phyloP scores from a whole-genome alignment of 2,329 filamentous ascomycete species.

The Aspergillus unguis region DNA sequence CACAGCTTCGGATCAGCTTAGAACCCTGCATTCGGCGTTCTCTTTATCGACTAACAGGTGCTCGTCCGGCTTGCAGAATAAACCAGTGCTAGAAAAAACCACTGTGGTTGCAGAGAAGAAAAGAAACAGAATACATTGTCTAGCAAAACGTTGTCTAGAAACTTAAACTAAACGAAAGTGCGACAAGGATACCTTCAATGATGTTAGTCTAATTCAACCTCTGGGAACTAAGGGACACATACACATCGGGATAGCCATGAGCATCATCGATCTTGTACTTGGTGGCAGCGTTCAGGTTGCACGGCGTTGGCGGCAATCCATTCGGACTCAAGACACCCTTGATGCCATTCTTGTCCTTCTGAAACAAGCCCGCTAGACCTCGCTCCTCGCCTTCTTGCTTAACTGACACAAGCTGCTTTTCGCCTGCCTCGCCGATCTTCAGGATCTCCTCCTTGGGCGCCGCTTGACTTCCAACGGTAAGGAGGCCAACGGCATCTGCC shows the following conservation, averaged over 20 bases:
- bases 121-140: conserved; percentile 10
- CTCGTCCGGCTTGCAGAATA: too few species aligned
- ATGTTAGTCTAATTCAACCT: conserved; percentile 25
- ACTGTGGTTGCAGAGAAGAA: too few species aligned
- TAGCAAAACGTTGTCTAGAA: background rate
- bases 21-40: too few species aligned
- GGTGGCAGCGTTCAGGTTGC: conserved; percentile 56
- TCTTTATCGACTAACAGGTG: too few species aligned
- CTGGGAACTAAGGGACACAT: conserved; percentile 38
- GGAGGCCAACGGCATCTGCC: conserved; percentile 77
- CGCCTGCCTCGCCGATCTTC: conserved; percentile 71
- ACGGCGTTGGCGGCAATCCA: conserved; percentile 83
- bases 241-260: conserved; percentile 68
- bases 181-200: conserved; percentile 44
- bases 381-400: conserved; percentile 70
- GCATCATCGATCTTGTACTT: conserved; percentile 65
- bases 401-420: conserved; percentile 69
- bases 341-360: conserved; percentile 57
- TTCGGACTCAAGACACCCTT: conserved; percentile 66
- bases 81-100: too few species aligned
- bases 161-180: conserved; percentile 43
- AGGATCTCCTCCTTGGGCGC: conserved; percentile 72
- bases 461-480: conserved; percentile 78
- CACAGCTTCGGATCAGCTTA: too few species aligned
- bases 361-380: conserved; percentile 70